Percentiles rank a stretch among this genome's conserved stretches.
These are phyloP conservation scores for Auxenochlorella pyrenoidosa DNA, from an alignment of 139 green algal species.

Conservation along the genomic window DNA sequence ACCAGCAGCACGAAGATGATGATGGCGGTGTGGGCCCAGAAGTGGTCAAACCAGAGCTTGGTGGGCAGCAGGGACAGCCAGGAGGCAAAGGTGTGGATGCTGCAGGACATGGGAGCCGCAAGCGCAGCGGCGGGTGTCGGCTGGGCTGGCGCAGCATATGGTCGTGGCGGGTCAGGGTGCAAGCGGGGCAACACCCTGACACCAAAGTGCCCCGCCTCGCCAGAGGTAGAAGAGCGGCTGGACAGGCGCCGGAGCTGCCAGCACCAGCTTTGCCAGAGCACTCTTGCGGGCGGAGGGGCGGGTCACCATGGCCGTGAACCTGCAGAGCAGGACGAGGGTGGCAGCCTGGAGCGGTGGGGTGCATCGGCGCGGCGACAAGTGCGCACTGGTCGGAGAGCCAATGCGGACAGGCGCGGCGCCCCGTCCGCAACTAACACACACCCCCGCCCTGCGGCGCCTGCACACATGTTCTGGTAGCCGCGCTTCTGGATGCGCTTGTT, in stretches of 20 bases:
- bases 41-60: conserved; percentile 50
- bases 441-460: neutral
- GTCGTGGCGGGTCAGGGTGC: neutral
- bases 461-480: conserved; percentile 64
- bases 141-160: neutral
- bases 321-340: neutral
- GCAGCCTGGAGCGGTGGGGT: neutral
- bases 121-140: no score
- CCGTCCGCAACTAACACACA: neutral
- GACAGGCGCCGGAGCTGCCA: neutral
- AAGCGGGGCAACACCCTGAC: no score
- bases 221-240: neutral
- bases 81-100: conserved; percentile 32
- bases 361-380: no score
- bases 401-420: neutral
- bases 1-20: conserved; percentile 51
- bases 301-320: conserved; percentile 51
- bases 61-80: conserved; percentile 45
- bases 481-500: conserved; percentile 58
- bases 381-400: no score
- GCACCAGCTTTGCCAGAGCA: conserved; percentile 31
- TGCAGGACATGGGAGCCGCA: neutral
- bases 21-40: conserved; percentile 60
- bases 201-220: neutral
- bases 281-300: conserved; percentile 31